Evolutionary conservation across 1,284 basidiomycete genomes (phyloP), one percentile per base, ranked within the genome.

Genomic region (Sporisorium sorghi): DNA sequence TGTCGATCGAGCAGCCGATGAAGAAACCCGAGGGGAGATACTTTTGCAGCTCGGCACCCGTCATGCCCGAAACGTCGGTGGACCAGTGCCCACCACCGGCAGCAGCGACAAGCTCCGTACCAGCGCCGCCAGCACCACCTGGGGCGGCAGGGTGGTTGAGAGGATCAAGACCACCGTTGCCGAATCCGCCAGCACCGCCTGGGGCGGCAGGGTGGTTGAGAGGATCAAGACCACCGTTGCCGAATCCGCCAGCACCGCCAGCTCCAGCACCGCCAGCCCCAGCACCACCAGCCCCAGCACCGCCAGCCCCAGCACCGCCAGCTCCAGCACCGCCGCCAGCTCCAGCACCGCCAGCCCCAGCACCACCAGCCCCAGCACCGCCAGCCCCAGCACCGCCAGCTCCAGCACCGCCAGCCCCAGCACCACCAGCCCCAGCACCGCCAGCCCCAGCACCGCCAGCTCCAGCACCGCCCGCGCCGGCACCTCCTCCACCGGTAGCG

Each of bases 31-130:
- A 35, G 17, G 71, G 71, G 2, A 63, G 44, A 30, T 51, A 15
- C 30, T 64, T 42, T 8, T 54, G 17, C 28, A 73, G 39, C 37
- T 73, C 71, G 17, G 44, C 61, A 19, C 65, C 71, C 1, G 60
- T 68, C 61, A 73, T 58, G 24, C 65, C 61, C 10, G 65, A 64
- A 9, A 51, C 65, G 37, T 73, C 71, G 51, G 71, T 68, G 26
- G 65, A 5, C 59, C 59, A 73, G 49, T 73, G 63, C 51, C 59
- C 63, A 14, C 55, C 70, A 8, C 24, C 43, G 43, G 58, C 43
- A 9, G 54, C 40, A 10, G 56, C 48, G 42, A 54, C 33, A 10
- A 47, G 24, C 19, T 12, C n/a, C 3, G 26, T 9, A 24, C 42
- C 42, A 24, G 10, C 23, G 6, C 23, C 43, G 12, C 11, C 43